These are phyloP conservation scores for Pseudonitzschia delicatissima DNA, from an alignment of 108 stramenopile species.

Conservation along the genomic window DNA sequence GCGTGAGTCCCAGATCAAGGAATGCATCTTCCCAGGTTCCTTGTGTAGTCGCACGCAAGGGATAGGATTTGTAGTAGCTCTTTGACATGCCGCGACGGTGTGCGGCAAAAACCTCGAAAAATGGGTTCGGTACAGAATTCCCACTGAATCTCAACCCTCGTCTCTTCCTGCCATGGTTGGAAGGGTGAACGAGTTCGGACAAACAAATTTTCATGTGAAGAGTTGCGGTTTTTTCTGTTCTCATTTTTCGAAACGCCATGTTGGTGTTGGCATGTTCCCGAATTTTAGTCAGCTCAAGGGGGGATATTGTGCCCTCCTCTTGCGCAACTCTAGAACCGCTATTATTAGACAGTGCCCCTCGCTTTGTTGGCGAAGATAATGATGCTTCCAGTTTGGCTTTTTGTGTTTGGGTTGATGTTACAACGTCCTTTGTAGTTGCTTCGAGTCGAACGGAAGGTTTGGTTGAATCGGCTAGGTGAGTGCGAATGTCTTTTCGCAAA, in stretches of 20 bases:
- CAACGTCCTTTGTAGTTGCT: too few species aligned
- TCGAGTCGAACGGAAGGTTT: too few species aligned
- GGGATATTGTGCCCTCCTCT: not conserved
- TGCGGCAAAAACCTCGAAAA: slow-evolving; percentile 22
- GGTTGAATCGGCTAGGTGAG: too few species aligned
- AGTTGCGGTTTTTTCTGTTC: not conserved
- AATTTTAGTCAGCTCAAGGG: not conserved
- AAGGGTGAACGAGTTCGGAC: slow-evolving; percentile 13
- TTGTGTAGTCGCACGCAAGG: not conserved
- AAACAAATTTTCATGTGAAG: slow-evolving; percentile 21
- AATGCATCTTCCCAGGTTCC: slow-evolving; percentile 30
- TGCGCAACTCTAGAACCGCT: too few species aligned
- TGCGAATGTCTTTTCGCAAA: slow-evolving; percentile 5
- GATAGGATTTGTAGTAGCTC: slow-evolving; percentile 15
- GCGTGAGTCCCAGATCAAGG: slow-evolving; percentile 12
- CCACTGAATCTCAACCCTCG: not conserved
- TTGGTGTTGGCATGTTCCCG: too few species aligned
- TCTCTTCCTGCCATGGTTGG: not conserved
- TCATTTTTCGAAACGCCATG: too few species aligned
- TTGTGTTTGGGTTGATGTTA: too few species aligned
- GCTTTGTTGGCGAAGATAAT: too few species aligned
- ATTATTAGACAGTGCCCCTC: too few species aligned
- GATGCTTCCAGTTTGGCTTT: too few species aligned
- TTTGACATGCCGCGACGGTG: slow-evolving; percentile 9
- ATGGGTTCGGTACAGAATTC: slow-evolving; percentile 14